Percentiles rank a stretch among this genome's conserved stretches.
These are phyloP conservation scores for Spinellus fusiger DNA, from an alignment of 192 early-diverging fungal species.

Conservation along the genomic window DNA sequence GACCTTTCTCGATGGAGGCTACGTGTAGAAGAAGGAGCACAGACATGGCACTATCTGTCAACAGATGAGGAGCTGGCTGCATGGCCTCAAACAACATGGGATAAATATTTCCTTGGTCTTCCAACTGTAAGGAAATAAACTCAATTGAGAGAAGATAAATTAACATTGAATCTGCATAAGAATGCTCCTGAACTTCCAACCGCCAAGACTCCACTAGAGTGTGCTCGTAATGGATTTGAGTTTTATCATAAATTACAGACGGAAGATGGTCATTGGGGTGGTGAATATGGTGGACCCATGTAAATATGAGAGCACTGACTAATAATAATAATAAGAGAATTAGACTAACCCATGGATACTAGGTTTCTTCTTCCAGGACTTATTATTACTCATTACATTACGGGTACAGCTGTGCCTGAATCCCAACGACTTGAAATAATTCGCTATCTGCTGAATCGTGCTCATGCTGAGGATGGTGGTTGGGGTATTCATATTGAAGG, in stretches of 20 bases:
- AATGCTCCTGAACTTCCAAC: slow-evolving; percentile 46
- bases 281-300: slow-evolving; percentile 96
- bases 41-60: slow-evolving; percentile 85
- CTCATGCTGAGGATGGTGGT: slow-evolving; percentile 83
- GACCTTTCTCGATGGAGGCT: slow-evolving; percentile 88
- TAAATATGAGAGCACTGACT: not conserved
- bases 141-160: not conserved
- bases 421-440: slow-evolving; percentile 71
- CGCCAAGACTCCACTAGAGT: slow-evolving; percentile 66
- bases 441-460: slow-evolving; percentile 80
- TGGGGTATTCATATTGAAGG: slow-evolving; percentile 97
- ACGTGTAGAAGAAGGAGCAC: slow-evolving; percentile 76
- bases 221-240: slow-evolving; percentile 87
- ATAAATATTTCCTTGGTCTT: slow-evolving; percentile 89
- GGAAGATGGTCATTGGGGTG: slow-evolving; percentile 91
- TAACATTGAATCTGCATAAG: slow-evolving; percentile 11
- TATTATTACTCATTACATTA: slow-evolving; percentile 85
- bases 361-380: slow-evolving; percentile 88
- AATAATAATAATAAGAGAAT: not conserved
- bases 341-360: not conserved
- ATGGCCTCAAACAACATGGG: slow-evolving; percentile 73
- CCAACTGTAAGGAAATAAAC: slow-evolving; percentile 34
- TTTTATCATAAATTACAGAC: slow-evolving; percentile 88
- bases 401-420: slow-evolving; percentile 58
- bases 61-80: slow-evolving; percentile 39